Evolutionary conservation across 176 grass and related monocot genomes (phyloP).

Genomic region (Oryza glumipatula): DNA sequence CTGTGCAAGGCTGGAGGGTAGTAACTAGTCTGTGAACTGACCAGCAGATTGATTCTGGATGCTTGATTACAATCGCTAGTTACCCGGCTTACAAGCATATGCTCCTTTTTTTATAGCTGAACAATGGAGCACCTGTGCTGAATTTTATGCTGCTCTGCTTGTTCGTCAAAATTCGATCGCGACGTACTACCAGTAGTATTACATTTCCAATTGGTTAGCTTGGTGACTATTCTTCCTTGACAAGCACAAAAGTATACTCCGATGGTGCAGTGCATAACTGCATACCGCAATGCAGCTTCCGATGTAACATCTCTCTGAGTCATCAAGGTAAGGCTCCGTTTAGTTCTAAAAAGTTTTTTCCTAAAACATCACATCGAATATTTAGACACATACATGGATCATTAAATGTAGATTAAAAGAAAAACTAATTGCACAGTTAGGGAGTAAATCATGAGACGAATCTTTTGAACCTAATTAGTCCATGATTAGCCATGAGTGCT

Average conservation of each 20-base stretch:
- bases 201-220: too few species aligned
- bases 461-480: too few species aligned
- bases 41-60: neutral
- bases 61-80: neutral
- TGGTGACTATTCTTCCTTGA: neutral
- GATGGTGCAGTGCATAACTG: neutral
- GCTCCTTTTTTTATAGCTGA: constrained; percentile 13
- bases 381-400: too few species aligned
- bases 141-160: neutral
- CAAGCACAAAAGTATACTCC: neutral
- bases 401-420: too few species aligned
- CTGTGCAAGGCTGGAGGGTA: neutral
- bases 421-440: too few species aligned
- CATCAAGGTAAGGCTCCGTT: too few species aligned
- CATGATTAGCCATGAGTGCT: too few species aligned
- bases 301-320: too few species aligned
- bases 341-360: too few species aligned
- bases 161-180: neutral
- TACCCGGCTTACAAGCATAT: neutral
- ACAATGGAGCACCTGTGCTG: neutral
- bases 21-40: neutral
- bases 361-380: too few species aligned
- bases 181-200: neutral
- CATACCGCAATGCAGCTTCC: constrained; percentile 13
- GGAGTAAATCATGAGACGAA: too few species aligned